Conservation (phyloP, 768 basidiomycete genomes). For the Auriculariales sp. region DNA sequence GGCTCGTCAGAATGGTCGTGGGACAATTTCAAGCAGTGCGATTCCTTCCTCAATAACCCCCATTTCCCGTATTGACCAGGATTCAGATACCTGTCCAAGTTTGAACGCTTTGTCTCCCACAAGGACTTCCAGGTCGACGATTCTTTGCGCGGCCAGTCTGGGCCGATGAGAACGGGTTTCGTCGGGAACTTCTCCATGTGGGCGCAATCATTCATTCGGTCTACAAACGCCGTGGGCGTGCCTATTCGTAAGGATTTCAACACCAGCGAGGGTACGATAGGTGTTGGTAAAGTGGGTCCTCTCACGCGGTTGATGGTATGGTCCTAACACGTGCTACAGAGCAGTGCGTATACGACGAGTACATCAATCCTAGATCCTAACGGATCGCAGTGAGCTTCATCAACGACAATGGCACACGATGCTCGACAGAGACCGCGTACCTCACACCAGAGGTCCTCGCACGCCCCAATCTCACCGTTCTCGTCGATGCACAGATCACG, state of each 20-base stretch:
- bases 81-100: slow-evolving; percentile 6
- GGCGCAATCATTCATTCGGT: not conserved
- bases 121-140: slow-evolving; percentile 3
- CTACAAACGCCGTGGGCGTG: not conserved
- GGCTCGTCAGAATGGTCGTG: slow-evolving; percentile 8
- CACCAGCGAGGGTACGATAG: slow-evolving; percentile 6
- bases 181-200: not conserved
- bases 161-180: slow-evolving; percentile 3
- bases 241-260: not conserved
- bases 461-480: slow-evolving; percentile 9
- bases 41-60: not conserved
- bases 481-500: slow-evolving; percentile 5
- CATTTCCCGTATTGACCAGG: not conserved
- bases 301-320: not conserved
- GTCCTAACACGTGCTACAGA: not conserved
- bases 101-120: slow-evolving; percentile 9
- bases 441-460: slow-evolving; percentile 8
- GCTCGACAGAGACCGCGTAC: slow-evolving; percentile 7
- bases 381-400: slow-evolving; percentile 4
- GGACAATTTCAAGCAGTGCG: slow-evolving; percentile 4
- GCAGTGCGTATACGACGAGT: not conserved
- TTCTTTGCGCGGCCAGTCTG: slow-evolving; percentile 2
- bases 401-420: slow-evolving; percentile 3
- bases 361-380: not conserved
- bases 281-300: not conserved